phyloP scores from a whole-genome alignment of 306 rosid genomes.

The Cucumis melo region DNA sequence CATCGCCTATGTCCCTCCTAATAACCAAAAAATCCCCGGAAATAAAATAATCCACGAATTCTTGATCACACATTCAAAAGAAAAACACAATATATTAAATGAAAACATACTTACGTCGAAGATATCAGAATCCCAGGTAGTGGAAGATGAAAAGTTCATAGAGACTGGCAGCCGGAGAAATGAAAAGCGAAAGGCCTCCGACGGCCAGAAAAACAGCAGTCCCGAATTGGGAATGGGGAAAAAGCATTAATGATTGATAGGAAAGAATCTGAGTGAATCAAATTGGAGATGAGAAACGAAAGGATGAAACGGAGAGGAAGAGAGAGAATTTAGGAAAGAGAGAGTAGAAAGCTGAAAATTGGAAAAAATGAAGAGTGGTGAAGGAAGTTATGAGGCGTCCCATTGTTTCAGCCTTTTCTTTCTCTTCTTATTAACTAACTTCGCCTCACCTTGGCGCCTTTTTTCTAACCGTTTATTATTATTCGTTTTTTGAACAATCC shows the following conservation, averaged over 20 bases:
- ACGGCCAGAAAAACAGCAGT: neutral
- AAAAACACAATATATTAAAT: too few species aligned
- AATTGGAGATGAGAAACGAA: neutral
- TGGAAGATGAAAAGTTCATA: neutral
- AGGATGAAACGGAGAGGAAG: neutral
- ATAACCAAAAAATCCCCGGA: neutral
- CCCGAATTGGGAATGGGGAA: neutral
- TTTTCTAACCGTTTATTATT: neutral
- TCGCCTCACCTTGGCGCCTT: neutral
- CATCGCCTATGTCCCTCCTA: neutral
- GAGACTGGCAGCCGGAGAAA: neutral
- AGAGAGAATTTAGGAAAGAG: neutral
- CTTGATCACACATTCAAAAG: neutral
- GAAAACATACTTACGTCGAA: neutral
- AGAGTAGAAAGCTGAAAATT: neutral
- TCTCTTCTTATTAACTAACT: neutral
- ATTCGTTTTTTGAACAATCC: neutral
- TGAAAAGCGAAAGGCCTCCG: neutral
- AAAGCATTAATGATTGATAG: neutral
- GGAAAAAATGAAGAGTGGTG: neutral
- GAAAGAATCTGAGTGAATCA: neutral
- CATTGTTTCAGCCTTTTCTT: constrained; percentile 2
- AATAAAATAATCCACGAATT: neutral
- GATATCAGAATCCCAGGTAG: neutral
- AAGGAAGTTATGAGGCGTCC: neutral